A percentile compares a stretch with the other conserved stretches of the same genome.
These are phyloP conservation scores for Penicillium olsonii DNA, from an alignment of 2,329 filamentous ascomycete genomes.

Conservation along the genomic window DNA sequence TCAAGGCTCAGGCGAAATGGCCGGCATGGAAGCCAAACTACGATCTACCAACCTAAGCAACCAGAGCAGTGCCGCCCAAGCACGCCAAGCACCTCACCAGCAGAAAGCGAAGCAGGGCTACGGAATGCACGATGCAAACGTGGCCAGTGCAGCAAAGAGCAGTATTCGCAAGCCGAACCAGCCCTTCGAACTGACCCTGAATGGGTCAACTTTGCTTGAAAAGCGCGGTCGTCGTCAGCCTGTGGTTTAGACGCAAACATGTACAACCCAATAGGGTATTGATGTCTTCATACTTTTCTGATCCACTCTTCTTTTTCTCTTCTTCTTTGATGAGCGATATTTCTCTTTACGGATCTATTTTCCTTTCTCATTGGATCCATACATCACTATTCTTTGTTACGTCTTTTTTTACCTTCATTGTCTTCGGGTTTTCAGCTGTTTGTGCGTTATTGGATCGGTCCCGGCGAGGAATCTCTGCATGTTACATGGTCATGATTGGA, in stretches of 20 bases:
- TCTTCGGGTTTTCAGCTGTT: slow-evolving; percentile 4
- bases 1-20: slow-evolving; percentile 56
- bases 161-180: slow-evolving; percentile 76
- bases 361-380: neutral
- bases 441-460: slow-evolving; percentile 6
- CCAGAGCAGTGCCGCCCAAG: slow-evolving; percentile 61
- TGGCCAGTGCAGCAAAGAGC: slow-evolving; percentile 79
- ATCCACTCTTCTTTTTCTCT: neutral
- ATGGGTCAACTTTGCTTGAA: slow-evolving; percentile 85
- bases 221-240: slow-evolving; percentile 56
- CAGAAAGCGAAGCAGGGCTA: slow-evolving; percentile 64
- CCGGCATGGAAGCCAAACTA: slow-evolving; percentile 82
- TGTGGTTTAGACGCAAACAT: slow-evolving; percentile 23
- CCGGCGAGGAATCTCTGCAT: slow-evolving; percentile 8
- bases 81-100: slow-evolving; percentile 58
- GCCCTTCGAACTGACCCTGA: slow-evolving; percentile 86
- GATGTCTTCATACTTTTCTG: slow-evolving; percentile 11
- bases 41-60: slow-evolving; percentile 74
- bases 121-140: slow-evolving; percentile 81
- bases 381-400: neutral
- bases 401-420: neutral
- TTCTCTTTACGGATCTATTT: slow-evolving; percentile 10
- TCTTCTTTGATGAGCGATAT: slow-evolving; percentile 13
- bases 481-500: slow-evolving; percentile 11
- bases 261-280: neutral